phyloP scores from a whole-genome alignment of 2,329 filamentous ascomycete species.

The Pezicula carpinea region DNA sequence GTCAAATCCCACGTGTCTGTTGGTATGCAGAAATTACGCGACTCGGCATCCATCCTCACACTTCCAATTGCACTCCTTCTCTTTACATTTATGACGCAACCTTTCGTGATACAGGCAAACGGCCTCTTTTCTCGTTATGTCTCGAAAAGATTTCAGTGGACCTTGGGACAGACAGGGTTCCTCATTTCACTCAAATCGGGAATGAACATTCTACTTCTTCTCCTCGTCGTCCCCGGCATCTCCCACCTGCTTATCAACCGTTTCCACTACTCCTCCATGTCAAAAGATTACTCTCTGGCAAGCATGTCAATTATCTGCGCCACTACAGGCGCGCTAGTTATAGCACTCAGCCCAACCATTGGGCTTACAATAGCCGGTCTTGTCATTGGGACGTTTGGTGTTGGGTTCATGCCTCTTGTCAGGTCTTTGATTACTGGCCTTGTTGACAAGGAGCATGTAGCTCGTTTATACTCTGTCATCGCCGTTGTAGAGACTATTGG shows the following conservation, averaged over 20 bases:
- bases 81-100: slow-evolving; percentile 16
- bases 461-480: slow-evolving; percentile 21
- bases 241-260: slow-evolving; percentile 15
- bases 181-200: slow-evolving; percentile 24
- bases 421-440: slow-evolving; percentile 21
- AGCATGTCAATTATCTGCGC: slow-evolving; percentile 16
- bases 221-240: slow-evolving; percentile 19
- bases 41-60: slow-evolving; percentile 21
- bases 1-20: slow-evolving; percentile 10
- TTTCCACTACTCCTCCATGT: slow-evolving; percentile 11
- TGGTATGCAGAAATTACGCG: slow-evolving; percentile 12
- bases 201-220: slow-evolving; percentile 20
- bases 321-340: slow-evolving; percentile 13
- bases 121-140: slow-evolving; percentile 23
- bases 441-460: slow-evolving; percentile 22
- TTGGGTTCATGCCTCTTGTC: slow-evolving; percentile 15
- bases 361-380: slow-evolving; percentile 17
- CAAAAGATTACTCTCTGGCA: slow-evolving; percentile 23
- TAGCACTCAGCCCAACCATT: slow-evolving; percentile 19
- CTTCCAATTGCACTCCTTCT: slow-evolving; percentile 27
- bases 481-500: slow-evolving; percentile 22
- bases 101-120: slow-evolving; percentile 13
- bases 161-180: slow-evolving; percentile 16
- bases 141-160: slow-evolving; percentile 21
- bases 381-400: slow-evolving; percentile 21